These are phyloP conservation scores for Claviceps pazoutovae DNA, from an alignment of 2,329 filamentous ascomycete genomes.

Conservation along the genomic window DNA sequence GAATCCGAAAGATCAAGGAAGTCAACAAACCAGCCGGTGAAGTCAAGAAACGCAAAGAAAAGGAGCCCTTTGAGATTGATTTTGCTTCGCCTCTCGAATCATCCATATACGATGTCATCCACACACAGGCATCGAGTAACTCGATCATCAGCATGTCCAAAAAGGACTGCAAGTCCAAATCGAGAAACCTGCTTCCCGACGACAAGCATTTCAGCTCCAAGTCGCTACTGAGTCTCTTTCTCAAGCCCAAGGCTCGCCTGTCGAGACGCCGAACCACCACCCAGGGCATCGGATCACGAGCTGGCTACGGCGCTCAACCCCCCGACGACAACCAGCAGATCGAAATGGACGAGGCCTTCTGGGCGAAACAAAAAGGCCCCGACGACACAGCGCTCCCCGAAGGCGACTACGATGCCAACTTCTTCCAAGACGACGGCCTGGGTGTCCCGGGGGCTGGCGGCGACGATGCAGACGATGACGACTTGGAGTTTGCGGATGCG, in stretches of 20 bases:
- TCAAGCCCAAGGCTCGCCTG: constrained; percentile 85
- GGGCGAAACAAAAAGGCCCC: constrained; percentile 60
- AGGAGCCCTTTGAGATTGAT: constrained; percentile 90
- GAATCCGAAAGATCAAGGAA: constrained; percentile 84
- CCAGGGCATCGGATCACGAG: constrained; percentile 24
- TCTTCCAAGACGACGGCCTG: constrained; percentile 82
- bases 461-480: constrained; percentile 49
- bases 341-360: constrained; percentile 91
- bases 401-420: constrained; percentile 90
- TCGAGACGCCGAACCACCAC: constrained; percentile 45
- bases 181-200: constrained; percentile 82
- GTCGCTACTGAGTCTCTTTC: constrained; percentile 75
- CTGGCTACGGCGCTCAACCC: constrained; percentile 27
- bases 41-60: constrained; percentile 70
- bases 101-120: constrained; percentile 59
- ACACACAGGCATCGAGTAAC: constrained; percentile 69
- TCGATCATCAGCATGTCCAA: constrained; percentile 75
- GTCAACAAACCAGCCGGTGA: constrained; percentile 47
- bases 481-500: constrained; percentile 65
- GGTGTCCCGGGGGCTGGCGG: constrained; percentile 43
- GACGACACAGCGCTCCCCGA: constrained; percentile 45
- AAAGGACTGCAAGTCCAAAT: constrained; percentile 91
- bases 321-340: constrained; percentile 45
- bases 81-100: constrained; percentile 65
- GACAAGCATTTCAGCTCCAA: constrained; percentile 97